Evolutionary conservation across 1,139 yeast species (phyloP).

Genomic region (Debaryomyces sp.): DNA sequence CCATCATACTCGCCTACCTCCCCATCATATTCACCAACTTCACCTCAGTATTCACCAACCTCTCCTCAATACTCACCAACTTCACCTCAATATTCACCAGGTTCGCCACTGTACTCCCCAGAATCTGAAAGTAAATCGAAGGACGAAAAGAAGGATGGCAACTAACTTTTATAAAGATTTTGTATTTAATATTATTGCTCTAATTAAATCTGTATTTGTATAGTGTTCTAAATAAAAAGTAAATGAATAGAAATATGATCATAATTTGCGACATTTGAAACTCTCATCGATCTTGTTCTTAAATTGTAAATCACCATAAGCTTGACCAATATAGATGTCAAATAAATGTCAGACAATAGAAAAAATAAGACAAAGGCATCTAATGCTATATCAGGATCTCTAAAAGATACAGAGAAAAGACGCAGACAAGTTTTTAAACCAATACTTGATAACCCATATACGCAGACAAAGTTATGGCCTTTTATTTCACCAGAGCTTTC

Average conservation of each 20-base stretch:
- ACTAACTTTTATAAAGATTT: slow-evolving; percentile 4
- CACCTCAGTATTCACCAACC: slow-evolving; percentile 63
- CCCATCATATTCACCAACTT: slow-evolving; percentile 59
- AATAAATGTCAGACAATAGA: slow-evolving; percentile 5
- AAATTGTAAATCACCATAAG: background rate
- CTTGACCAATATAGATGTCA: background rate
- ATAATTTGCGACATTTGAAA: slow-evolving; percentile 1
- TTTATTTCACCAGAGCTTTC: slow-evolving; percentile 41
- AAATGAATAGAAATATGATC: slow-evolving; percentile 3
- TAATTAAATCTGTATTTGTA: slow-evolving; percentile 5
- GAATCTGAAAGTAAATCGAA: slow-evolving; percentile 16
- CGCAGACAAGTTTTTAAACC: slow-evolving; percentile 61
- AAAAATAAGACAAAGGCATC: slow-evolving; percentile 9
- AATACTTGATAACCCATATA: slow-evolving; percentile 60
- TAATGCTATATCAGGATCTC: slow-evolving; percentile 26
- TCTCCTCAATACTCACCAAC: slow-evolving; percentile 66
- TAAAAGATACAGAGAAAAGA: slow-evolving; percentile 46
- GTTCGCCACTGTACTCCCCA: slow-evolving; percentile 44
- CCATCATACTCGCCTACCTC: slow-evolving; percentile 66
- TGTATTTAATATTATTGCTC: slow-evolving; percentile 5
- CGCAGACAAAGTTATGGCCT: slow-evolving; percentile 56
- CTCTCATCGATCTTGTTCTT: background rate
- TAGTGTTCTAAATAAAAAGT: slow-evolving; percentile 5
- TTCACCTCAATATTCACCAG: slow-evolving; percentile 56
- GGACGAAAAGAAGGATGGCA: slow-evolving; percentile 11